A percentile compares a stretch with the other conserved stretches of the same genome.
These are phyloP conservation scores for Phlegmacium glaucopus DNA, from an alignment of 768 basidiomycete genomes.

Conservation along the genomic window DNA sequence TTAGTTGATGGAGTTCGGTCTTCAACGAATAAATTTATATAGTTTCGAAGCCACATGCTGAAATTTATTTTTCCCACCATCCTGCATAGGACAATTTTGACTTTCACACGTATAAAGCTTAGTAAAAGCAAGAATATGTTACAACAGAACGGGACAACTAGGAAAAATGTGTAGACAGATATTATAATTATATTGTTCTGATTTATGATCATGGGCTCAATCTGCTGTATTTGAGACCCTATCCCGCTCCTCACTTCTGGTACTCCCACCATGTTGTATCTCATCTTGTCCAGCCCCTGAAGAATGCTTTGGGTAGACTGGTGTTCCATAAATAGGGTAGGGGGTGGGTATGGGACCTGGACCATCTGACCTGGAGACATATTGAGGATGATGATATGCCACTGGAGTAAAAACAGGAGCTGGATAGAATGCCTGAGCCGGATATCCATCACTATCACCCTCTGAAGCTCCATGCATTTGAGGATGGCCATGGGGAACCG, in stretches of 20 bases:
- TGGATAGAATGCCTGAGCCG: slow-evolving; percentile 21
- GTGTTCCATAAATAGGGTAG: slow-evolving; percentile 16
- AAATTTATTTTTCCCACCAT: no score
- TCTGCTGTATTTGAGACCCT: slow-evolving; percentile 20
- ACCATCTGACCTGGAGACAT: slow-evolving; percentile 29
- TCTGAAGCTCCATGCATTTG: slow-evolving; percentile 35
- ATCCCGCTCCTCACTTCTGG: slow-evolving; percentile 18
- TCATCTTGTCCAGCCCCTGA: slow-evolving; percentile 16
- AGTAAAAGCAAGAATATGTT: not conserved
- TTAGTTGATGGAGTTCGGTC: no score
- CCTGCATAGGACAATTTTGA: not conserved
- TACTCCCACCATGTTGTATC: slow-evolving; percentile 13
- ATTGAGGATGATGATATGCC: slow-evolving; percentile 22
- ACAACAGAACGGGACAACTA: not conserved
- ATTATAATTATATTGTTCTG: not conserved
- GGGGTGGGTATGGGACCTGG: slow-evolving; percentile 22
- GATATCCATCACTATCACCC: slow-evolving; percentile 33
- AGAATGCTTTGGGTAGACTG: slow-evolving; percentile 18
- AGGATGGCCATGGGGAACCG: slow-evolving; percentile 37
- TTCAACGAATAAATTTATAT: no score
- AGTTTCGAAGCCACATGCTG: no score
- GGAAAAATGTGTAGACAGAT: not conserved
- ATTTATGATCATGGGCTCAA: slow-evolving; percentile 5
- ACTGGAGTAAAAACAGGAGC: slow-evolving; percentile 16
- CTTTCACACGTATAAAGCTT: not conserved